A percentile compares a stretch with the other conserved stretches of the same genome.
These are phyloP conservation scores for Leccinum pachyderme DNA, from an alignment of 1,284 basidiomycete genomes.

Conservation along the genomic window DNA sequence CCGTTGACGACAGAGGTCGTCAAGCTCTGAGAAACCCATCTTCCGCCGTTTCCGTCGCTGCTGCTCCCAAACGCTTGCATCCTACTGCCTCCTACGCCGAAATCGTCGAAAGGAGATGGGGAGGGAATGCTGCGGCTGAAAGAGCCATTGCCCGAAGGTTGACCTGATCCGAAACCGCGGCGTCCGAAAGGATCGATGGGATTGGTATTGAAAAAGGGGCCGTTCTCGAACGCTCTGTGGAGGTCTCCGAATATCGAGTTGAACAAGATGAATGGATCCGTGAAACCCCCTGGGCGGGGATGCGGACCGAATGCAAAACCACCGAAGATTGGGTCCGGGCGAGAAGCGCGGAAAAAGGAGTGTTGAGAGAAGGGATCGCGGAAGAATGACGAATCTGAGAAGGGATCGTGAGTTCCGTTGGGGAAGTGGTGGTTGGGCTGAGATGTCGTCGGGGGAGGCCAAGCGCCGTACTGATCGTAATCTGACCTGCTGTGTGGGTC, in stretches of 20 bases:
- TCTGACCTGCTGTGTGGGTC: conserved; percentile 47
- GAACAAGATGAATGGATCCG: conserved; percentile 72
- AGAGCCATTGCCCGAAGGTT: conserved; percentile 26
- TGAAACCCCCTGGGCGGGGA: conserved; percentile 40
- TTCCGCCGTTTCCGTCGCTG: conserved; percentile 17
- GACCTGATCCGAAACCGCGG: conserved; percentile 22
- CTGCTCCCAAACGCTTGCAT: conserved; percentile 12
- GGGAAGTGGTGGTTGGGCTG: conserved; percentile 28
- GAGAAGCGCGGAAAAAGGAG: conserved; percentile 31
- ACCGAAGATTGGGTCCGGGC: conserved; percentile 27
- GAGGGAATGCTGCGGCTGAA: conserved; percentile 11
- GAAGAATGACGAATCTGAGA: conserved; percentile 36
- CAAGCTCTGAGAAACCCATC: conserved; percentile 54
- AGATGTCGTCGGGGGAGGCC: conserved; percentile 57
- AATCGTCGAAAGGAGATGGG: conserved; percentile 12
- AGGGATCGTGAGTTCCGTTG: conserved; percentile 31
- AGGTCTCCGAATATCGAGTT: conserved; percentile 61
- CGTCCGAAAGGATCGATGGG: conserved; percentile 6
- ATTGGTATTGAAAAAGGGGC: conserved; percentile 19
- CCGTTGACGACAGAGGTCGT: conserved; percentile 60
- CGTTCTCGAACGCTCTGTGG: conserved; percentile 31
- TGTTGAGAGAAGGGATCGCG: conserved; percentile 29
- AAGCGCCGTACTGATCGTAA: conserved; percentile 70
- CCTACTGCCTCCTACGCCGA: conserved; percentile 10
- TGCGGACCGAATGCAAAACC: conserved; percentile 27